Conservation (phyloP, 306 rosid species). For the Quercus ilex region DNA sequence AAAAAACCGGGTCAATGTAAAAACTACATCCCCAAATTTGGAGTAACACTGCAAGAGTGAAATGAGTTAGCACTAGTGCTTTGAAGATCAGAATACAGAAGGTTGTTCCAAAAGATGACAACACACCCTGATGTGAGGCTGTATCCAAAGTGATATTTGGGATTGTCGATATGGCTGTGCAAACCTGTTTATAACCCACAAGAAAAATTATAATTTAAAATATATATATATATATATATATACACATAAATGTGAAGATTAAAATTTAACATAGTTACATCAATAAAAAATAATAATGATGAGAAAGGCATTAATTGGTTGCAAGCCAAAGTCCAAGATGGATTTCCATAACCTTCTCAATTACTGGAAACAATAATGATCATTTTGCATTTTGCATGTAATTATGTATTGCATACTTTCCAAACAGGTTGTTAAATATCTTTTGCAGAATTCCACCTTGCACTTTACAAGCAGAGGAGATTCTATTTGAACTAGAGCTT, state of each 20-base stretch:
- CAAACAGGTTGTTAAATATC: background rate
- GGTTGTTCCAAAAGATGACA: conserved; percentile 8
- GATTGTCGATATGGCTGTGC: conserved; percentile 69
- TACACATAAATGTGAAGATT: conserved; percentile 1
- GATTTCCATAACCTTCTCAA: background rate
- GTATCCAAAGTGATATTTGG: conserved; percentile 90
- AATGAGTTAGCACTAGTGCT: conserved; percentile 27
- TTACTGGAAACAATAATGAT: too few relatives aligned
- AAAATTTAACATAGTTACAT: conserved; percentile 2
- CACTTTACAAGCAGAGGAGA: too few relatives aligned
- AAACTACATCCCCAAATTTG: conserved; percentile 84
- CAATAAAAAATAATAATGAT: background rate
- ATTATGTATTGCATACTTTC: background rate
- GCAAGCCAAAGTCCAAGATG: background rate
- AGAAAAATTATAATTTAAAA: conserved; percentile 16
- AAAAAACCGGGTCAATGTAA: conserved; percentile 77
- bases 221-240: background rate
- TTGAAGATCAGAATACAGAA: conserved; percentile 3
- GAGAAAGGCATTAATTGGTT: background rate
- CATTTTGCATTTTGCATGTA: background rate
- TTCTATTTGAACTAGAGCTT: background rate
- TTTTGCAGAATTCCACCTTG: too few relatives aligned
- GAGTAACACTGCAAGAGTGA: conserved; percentile 61
- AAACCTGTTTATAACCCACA: conserved; percentile 57
- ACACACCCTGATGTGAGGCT: conserved; percentile 85